Conservation (phyloP, 306 rosid species). For the Erythrophleum fordii region DNA sequence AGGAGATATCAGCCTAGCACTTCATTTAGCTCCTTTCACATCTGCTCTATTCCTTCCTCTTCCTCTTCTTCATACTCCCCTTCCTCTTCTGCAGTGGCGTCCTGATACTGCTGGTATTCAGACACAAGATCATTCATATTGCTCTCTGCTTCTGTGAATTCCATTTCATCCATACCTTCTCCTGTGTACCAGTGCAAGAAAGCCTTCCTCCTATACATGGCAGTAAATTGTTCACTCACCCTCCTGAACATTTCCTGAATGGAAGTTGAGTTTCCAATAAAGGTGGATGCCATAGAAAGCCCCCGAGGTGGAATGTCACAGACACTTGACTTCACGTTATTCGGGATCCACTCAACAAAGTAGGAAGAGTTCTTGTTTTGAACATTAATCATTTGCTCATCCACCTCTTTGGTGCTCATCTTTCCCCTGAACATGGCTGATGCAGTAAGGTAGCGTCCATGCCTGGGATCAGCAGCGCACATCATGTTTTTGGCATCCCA, state of each 20-base stretch:
- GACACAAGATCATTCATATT: slow-evolving; percentile 69
- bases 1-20: slow-evolving; percentile 9
- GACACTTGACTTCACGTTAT: slow-evolving; percentile 64
- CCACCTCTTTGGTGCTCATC: slow-evolving; percentile 71
- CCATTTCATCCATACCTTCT: slow-evolving; percentile 73
- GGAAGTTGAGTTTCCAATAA: slow-evolving; percentile 63
- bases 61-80: slow-evolving; percentile 59
- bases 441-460: slow-evolving; percentile 63
- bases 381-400: slow-evolving; percentile 64
- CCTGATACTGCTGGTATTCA: slow-evolving; percentile 71
- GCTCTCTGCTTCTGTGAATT: slow-evolving; percentile 71
- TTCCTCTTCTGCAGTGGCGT: slow-evolving; percentile 66
- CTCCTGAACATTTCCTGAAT: slow-evolving; percentile 71
- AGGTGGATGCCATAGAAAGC: slow-evolving; percentile 67
- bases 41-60: slow-evolving; percentile 41
- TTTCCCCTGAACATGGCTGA: slow-evolving; percentile 67
- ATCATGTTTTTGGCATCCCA: slow-evolving; percentile 72
- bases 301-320: slow-evolving; percentile 72
- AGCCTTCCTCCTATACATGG: slow-evolving; percentile 72
- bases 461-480: slow-evolving; percentile 70
- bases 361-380: slow-evolving; percentile 66
- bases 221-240: slow-evolving; percentile 66
- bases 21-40: slow-evolving; percentile 29
- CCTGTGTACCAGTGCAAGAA: slow-evolving; percentile 75
- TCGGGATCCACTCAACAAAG: slow-evolving; percentile 71